Evolutionary conservation across 2,329 filamentous ascomycete genomes (phyloP).

Genomic region (Ceratocystis colombiana): DNA sequence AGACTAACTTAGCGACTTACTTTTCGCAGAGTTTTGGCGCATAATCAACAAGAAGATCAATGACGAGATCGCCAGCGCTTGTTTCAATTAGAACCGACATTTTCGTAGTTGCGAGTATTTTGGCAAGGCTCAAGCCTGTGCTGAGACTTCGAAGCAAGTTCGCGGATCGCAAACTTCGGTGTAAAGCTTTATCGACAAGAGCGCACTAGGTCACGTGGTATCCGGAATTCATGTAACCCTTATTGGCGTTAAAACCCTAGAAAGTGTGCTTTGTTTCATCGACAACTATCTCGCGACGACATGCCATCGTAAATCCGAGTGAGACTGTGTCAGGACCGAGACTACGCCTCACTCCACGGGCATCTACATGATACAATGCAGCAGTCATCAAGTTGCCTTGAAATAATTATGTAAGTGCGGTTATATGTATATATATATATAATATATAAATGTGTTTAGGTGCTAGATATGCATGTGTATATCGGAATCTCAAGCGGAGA

Average conservation of each 20-base stretch:
- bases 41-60: conserved; percentile 81
- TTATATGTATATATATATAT: background rate
- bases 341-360: no score
- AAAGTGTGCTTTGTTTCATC: no score
- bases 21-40: conserved; percentile 91
- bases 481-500: background rate
- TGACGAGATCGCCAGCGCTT: conserved; percentile 83
- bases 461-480: background rate
- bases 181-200: background rate
- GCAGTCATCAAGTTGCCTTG: no score
- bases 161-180: background rate
- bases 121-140: background rate
- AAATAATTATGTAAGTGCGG: background rate
- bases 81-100: conserved; percentile 97
- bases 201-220: background rate
- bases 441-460: background rate
- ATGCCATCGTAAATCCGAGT: no score
- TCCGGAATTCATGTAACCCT: background rate
- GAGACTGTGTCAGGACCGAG: no score
- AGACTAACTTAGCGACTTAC: conserved; percentile 47
- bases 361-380: no score
- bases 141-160: background rate
- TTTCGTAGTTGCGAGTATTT: background rate
- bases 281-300: no score
- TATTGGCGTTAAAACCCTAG: fast-evolving